Evolutionary conservation across 345 rosid genomes (phyloP), one percentile per base, ranked within the genome.

Genomic region (Cardiospermum halicacabum): DNA sequence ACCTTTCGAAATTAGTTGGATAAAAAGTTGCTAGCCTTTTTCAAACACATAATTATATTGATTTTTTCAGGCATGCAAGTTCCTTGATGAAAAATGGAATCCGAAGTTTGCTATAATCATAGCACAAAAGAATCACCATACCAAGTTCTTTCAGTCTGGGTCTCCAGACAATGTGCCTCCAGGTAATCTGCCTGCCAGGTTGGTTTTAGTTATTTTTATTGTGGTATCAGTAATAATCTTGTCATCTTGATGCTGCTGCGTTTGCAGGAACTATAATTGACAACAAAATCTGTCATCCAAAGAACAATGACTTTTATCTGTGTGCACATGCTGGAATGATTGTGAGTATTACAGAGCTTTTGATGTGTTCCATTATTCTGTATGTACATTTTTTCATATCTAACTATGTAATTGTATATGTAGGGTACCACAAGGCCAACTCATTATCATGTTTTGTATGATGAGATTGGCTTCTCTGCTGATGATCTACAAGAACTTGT

Each of bases 261-360:
- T 43, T 21, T 67, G 64, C 75, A 88, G 97, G 92, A 45, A 90
- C 95, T 4, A 66, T 91, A 19, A 78, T 91, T 21, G 97, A 91
- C 77, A 91, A 71, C 69, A 81, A 68, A 69, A 68, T 90, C 19
- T 88, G 95, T 67, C 95, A 90, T 78, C 92, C 92, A 3, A 74
- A 70, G 68, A 90, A 78, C 80, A 78, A 88, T 64, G 97, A 90
- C 65, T 90, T 90, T 75, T 90, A 90, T 73, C 90, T 90, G 16
- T 90, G 97, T 70, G 92, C 95, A 5, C 97, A 90, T 67, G 97
- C 97, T 7, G 97, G 97, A 64, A 80, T 84, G 89, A 91, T 88
- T 43, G 96, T 91, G 74, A 88, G 97, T 77, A 5, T 31, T 19
- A 22, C 53, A 16, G 18, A 58, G 58, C 62, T 39, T 18, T 58